Base-by-base conservation (phyloP, 129 eudicot genomes). In the Erigeron canadensis region DNA sequence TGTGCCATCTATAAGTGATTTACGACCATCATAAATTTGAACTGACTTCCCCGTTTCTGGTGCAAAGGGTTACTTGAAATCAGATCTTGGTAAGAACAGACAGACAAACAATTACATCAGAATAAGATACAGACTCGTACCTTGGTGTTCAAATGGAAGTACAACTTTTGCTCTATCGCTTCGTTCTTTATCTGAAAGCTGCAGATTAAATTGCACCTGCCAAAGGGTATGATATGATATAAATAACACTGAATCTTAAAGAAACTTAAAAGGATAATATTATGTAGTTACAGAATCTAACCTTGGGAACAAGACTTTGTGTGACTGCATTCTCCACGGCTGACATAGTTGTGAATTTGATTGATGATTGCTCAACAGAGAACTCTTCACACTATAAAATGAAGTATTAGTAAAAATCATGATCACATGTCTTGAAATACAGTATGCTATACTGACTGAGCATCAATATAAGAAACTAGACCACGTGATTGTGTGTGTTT, bases 111-210 rank as follows among this genome's bases (percentile, higher is more conserved):
- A 39, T 37, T 40, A 63, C 7, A 74, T 44, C 28, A 16, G 38
- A 63, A 41, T 38, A 10, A 23, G 45, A 77, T 28, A 53, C 55
- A 51, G 6, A 72, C 61, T 3, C 69, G 17, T 79, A 95, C 99
- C 99, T 58, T 95, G 97, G 88, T 95, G 97, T 70, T 95, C 97
- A 83, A 95, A 95, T 47, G 98, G 99, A 83, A 95, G 97, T 56
- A 90, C 97, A 69, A 95, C 99, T 55, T 85, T 90, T 43, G 97
- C 95, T 72, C 99, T 79, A 79, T 95, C 97, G 39, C 57, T 72
- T 66, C 59, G 62, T 76, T 95, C 99, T 84, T 88, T 90, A 64
- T 95, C 97, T 23, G 99, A 88, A 23, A 95, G 80, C 81, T 95
- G 84, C 63, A 95, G 78, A 74, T 88, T 95, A 59, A 95, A 95